Base-by-base conservation (phyloP, 345 rosid genomes). In the Citrus mangshanensis region DNA sequence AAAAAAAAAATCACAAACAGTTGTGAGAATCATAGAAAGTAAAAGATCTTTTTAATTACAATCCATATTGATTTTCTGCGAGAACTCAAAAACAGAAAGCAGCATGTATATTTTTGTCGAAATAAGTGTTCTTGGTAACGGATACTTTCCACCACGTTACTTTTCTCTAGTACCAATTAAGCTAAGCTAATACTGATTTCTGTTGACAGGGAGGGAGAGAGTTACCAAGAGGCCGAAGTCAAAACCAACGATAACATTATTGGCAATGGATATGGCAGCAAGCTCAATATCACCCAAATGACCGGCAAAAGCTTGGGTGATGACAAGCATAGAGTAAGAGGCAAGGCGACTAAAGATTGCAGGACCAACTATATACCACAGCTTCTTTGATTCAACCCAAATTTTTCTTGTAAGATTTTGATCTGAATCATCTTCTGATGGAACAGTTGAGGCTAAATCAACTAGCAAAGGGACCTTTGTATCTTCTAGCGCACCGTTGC, bases 221-320 rank as follows among this genome's bases (percentile, higher is more conserved):
- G 27, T 92, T 66, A 92, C 99, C 95, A 93, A 13, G 80, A 96
- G 96, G 69, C 99, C 99, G 24, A 89, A 85, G 84, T 92, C 93
- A 72, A 96, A 89, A 27, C 98, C 97, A 34, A 89, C 80, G 74
- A 89, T 46, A 83, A 94, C 93, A 82, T 82, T 96, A 69, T 78
- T 86, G n/a, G 90, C 86, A 40, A 96, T 89, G 78, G 99, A 91
- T 49, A 94, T 84, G 28, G 97, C 98, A n/a, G 97, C 99, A 27
- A 96, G 94, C 80, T 94, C 95, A 22, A 91, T 93, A 69, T 93
- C 95, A 0, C 99, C 99, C 40, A 95, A 85, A 81, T 94, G 98
- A 55, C 99, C 99, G 13, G 98, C 98, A 59, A 91, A 95, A 37
- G 99, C 95, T 86, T 94, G 99, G 55, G 98, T 94, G 65, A 96